Percentiles rank a stretch among this genome's conserved stretches.
Evolutionary conservation across 805 yeast genomes (phyloP).

Genomic region (Candida michaelii): DNA sequence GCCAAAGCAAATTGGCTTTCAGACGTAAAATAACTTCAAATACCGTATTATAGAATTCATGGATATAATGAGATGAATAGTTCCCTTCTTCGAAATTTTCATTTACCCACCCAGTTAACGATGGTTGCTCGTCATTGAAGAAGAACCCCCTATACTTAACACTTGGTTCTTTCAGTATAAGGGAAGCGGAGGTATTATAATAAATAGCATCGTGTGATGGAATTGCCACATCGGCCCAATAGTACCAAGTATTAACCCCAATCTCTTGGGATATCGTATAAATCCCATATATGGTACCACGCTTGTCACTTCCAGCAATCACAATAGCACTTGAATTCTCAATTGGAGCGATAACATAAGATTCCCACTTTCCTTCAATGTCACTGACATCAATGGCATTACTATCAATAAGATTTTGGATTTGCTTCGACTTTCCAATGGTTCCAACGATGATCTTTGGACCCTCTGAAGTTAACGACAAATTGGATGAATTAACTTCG

Average conservation of each 20-base stretch:
- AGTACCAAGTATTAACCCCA: conserved; percentile 20
- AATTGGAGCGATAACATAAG: conserved; percentile 12
- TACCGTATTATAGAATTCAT: conserved; percentile 16
- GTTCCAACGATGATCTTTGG: conserved; percentile 18
- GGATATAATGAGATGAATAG: conserved; percentile 15
- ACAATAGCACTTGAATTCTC: conserved; percentile 13
- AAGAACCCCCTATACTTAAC: conserved; percentile 19
- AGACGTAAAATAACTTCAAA: conserved; percentile 17
- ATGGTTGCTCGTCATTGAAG: conserved; percentile 20
- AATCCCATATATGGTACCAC: conserved; percentile 19
- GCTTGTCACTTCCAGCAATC: conserved; percentile 20
- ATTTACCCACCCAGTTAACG: conserved; percentile 18
- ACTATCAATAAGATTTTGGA: conserved; percentile 10
- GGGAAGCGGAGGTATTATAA: conserved; percentile 6
- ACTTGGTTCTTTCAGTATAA: conserved; percentile 18
- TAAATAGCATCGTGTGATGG: conserved; percentile 13
- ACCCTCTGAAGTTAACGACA: conserved; percentile 1
- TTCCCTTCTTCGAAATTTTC: conserved; percentile 14
- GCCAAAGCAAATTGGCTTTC: conserved; percentile 19
- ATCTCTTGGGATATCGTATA: conserved; percentile 18
- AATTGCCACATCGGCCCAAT: conserved; percentile 17
- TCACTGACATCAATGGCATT: conserved; percentile 11
- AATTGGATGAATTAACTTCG: not conserved
- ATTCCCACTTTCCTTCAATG: conserved; percentile 19
- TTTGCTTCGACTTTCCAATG: conserved; percentile 14